Evolutionary conservation across 2,329 filamentous ascomycete species (phyloP), one percentile per base, ranked within the genome.

Genomic region (Sporothrix brasiliensis): DNA sequence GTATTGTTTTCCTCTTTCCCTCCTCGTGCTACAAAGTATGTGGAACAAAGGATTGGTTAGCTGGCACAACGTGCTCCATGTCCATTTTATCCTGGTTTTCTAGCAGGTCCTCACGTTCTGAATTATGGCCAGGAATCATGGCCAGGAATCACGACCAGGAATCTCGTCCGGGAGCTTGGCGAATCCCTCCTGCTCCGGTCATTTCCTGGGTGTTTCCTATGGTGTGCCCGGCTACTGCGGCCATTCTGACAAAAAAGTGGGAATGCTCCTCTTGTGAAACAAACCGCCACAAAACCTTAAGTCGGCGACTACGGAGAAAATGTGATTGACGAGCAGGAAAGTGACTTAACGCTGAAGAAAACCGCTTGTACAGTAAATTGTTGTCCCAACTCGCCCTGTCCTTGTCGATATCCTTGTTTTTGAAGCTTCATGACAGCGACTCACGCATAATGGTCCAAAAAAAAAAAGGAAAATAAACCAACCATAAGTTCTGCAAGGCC

Each of bases 231-330:
- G 2, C 3, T 21, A 53, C 30, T 16, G 52, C 24, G 2, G 19
- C 9, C 4, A 34, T 30, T 56, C 19, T 56, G 53, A 19, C 53
- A 56, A 16, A 56, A 56, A 56, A 60, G 30, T 41, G 34, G 56
- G n/a, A 60, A 21, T 21, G 3, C 9, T 34, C 56, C 9, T 60
- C 11, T 60, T 30, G 27, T 58, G 27, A 60, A 60, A 60, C 56
- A 41, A 41, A 34, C 56, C 53, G 24, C 24, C 53, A 41, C 34
- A 21, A 41, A 60, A 41, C 30, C 56, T 60, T 41, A 60, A 60
- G 6, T 21, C 56, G 56, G 53, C 1, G 10, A 60, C 34, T 13
- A 60, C 19, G 27, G 27, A 56, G 54, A 39, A 34, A 58, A 53
- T 3, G 52, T 34, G 34, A 9, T 34, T 34, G 34, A 34, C 34